Base-by-base conservation (phyloP, 2,329 filamentous ascomycete genomes). In the Colletotrichum ledebouriae region DNA sequence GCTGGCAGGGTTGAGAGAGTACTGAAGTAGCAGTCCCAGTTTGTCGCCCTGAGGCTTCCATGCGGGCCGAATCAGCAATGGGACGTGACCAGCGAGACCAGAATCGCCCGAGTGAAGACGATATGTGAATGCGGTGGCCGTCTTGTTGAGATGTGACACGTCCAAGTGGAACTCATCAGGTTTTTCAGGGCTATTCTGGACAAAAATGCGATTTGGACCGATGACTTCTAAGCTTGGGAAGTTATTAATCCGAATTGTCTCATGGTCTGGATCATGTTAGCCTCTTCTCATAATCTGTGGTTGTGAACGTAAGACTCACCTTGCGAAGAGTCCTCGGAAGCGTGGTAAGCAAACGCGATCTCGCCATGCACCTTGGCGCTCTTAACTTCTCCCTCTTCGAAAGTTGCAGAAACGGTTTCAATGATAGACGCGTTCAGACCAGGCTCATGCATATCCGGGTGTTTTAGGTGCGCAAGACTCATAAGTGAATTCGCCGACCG, bases 161-260 rank as follows among this genome's bases (percentile, higher is more conserved):
- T 94, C 88, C 37, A 99, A 82, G 0, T 84, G 87, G 80, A 97
- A 99, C 75, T 95, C 91, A 67, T 97, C 94, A 3, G 91, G 86
- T 66, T 87, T 89, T 10, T 91, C 88, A 1, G 84, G 76, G 1
- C 83, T 80, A 72, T 94, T 91, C 37, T 90, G 89, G 59, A 98
- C 90, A 79, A 98, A 97, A 65, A 94, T 92, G 49, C 94, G 93
- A 77, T 99, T 99, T 1, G 94, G 94, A 0, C 94, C 94, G 64
- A 99, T 94, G 75, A 93, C 94, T 74, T 98, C 96, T 6, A 99
- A 86, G n/a, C 87, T 86, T 10, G 90, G 81, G 76, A 97, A 97
- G 76, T 97, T 96, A 75, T 97, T 93, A 68, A 99, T 88, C 20
- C 93, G 90, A 72, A 98, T 91, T 2, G 83, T 90, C 74, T 94